Percentiles rank a stretch among this genome's conserved stretches.
Evolutionary conservation across 805 yeast species (phyloP).

Genomic region (Jamesozyma jinghongensis): DNA sequence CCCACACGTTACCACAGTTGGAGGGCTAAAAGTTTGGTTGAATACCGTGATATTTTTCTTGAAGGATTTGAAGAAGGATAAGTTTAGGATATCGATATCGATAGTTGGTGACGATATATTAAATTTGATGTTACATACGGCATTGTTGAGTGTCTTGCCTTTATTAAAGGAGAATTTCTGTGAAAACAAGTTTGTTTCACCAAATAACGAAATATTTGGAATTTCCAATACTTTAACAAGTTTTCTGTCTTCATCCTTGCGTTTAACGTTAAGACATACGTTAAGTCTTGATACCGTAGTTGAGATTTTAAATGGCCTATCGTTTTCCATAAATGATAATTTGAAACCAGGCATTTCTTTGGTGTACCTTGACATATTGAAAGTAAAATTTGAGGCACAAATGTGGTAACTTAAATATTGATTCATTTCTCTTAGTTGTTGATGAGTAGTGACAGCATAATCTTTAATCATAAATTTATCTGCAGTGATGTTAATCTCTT

Average conservation of each 20-base stretch:
- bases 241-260: constrained; percentile 6
- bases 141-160: constrained; percentile 18
- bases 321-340: constrained; percentile 33
- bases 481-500: constrained; percentile 16
- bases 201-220: constrained; percentile 33
- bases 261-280: constrained; percentile 23
- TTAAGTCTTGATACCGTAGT: constrained; percentile 33
- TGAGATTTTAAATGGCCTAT: constrained; percentile 35
- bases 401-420: constrained; percentile 17
- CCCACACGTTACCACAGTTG: constrained; percentile 6
- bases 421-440: constrained; percentile 15
- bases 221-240: constrained; percentile 26
- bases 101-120: constrained; percentile 37
- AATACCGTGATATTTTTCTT: constrained; percentile 23
- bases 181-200: constrained; percentile 34
- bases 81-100: constrained; percentile 36
- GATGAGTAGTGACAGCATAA: constrained; percentile 17
- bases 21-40: constrained; percentile 11
- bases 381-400: constrained; percentile 19
- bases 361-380: constrained; percentile 24
- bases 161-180: constrained; percentile 27
- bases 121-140: constrained; percentile 32
- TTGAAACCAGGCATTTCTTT: constrained; percentile 40
- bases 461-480: constrained; percentile 18
- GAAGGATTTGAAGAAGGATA: constrained; percentile 31